Evolutionary conservation across 2,329 filamentous ascomycete genomes (phyloP), one percentile per base, ranked within the genome.

Genomic region (Alternaria panax): DNA sequence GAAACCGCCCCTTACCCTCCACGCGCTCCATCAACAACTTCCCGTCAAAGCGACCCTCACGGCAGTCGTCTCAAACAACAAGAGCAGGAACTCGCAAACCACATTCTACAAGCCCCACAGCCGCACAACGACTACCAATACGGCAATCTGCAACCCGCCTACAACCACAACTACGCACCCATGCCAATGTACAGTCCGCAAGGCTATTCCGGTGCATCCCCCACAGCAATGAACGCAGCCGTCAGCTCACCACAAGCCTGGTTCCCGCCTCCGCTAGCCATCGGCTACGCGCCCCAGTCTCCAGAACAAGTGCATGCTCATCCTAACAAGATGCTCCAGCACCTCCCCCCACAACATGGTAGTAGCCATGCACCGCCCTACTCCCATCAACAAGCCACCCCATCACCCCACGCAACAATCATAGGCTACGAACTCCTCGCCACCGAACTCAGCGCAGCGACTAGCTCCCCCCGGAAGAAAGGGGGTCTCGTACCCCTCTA

Each of bases 401-500:
- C n/a, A n/a, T n/a, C n/a, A n/a, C n/a, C n/a, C n/a, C n/a, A n/a
- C n/a, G n/a, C 66, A 20, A 77, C 75, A 22, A 63, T 76, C 24
- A 64, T 74, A 32, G 78, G 78, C 34, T 79, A 80, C 56, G 78
- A 79, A 59, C 63, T 76, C 32, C 63, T 80, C 27, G 78, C 78
- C 12, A 66, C 71, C 42, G 77, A 78, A 58, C 69, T 79, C 50
- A 71, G 73, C 54, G 7, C 5, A 34, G 9, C 34, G 7, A 7
- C 34, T 9, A 9, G 9, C 5, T 34, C 30, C 14, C 30, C 60
- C 16, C 54, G 63, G 16, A 69, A 62, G 20, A 34, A 16, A 1
- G 20, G 14, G 18, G 16, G 41, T 36, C 51, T 78, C 7, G 68
- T 71, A 8, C 92, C 92, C 1, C 85, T 96, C 59, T 97, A 96